These are phyloP conservation scores for Drechslerella coelobrocha DNA, from an alignment of 2,329 filamentous ascomycete genomes.

Conservation along the genomic window DNA sequence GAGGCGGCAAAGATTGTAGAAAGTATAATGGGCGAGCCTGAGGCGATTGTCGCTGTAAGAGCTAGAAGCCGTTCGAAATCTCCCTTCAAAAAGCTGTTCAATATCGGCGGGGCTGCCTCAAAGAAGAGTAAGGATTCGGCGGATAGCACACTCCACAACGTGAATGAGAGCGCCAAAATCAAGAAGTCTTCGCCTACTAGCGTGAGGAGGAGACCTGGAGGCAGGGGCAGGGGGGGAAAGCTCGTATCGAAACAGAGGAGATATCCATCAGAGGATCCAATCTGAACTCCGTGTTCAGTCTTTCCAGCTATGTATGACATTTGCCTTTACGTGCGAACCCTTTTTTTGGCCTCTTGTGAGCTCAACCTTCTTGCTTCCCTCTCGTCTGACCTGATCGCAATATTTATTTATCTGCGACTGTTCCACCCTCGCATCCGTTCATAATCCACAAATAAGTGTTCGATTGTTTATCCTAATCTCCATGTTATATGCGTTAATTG, in stretches of 20 bases:
- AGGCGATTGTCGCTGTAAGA: constrained; percentile 20
- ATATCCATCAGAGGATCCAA: constrained; percentile 21
- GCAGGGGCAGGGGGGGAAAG: constrained; percentile 37
- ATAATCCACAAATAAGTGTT: neutral
- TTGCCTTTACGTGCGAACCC: too few species aligned
- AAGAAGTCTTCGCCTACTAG: constrained; percentile 40
- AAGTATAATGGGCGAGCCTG: constrained; percentile 42
- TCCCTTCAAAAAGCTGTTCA: constrained; percentile 44
- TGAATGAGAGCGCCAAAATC: constrained; percentile 46
- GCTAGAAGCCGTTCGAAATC: constrained; percentile 34
- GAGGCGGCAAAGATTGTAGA: constrained; percentile 44
- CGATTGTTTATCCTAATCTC: too few species aligned
- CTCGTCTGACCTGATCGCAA: too few species aligned
- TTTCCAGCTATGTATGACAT: neutral
- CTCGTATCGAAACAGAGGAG: constrained; percentile 16
- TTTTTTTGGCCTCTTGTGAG: too few species aligned
- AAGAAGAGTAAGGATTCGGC: constrained; percentile 31
- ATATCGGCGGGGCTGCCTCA: constrained; percentile 18
- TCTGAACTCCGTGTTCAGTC: neutral
- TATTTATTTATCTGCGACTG: too few species aligned
- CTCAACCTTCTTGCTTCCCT: too few species aligned
- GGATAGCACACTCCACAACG: constrained; percentile 24
- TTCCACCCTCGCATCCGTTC: neutral
- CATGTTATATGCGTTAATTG: too few species aligned
- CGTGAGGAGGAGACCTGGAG: constrained; percentile 17